Conservation (phyloP, 192 early-diverging fungal genomes). For the Backusella parvicylindrica region DNA sequence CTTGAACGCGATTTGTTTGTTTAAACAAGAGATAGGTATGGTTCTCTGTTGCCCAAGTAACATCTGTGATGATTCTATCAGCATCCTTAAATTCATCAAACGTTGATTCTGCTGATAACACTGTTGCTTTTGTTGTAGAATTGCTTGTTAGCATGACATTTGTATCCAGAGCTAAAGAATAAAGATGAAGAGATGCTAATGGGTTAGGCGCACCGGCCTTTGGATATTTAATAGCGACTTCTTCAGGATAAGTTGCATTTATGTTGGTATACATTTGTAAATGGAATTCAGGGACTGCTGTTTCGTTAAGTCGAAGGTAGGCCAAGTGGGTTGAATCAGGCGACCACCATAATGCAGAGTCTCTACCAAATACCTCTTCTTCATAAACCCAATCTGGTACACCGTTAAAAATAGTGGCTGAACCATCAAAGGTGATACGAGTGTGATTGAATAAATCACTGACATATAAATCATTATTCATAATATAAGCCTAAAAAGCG, state of each 20-base stretch:
- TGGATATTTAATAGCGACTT: conserved; percentile 82
- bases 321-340: conserved; percentile 74
- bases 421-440: conserved; percentile 84
- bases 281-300: conserved; percentile 72
- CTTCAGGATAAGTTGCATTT: conserved; percentile 61
- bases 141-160: conserved; percentile 24
- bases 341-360: conserved; percentile 84
- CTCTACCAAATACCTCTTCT: conserved; percentile 75
- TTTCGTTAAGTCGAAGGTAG: conserved; percentile 86
- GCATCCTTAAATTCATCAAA: conserved; percentile 53
- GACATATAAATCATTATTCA: conserved; percentile 85
- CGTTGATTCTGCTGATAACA: conserved; percentile 8
- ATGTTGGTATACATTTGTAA: conserved; percentile 66
- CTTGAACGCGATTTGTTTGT: conserved; percentile 89
- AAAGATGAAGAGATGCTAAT: conserved; percentile 69
- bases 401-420: conserved; percentile 81
- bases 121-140: conserved; percentile 13
- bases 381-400: conserved; percentile 99
- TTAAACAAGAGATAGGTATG: conserved; percentile 65
- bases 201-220: conserved; percentile 89
- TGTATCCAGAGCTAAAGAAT: conserved; percentile 26
- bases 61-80: conserved; percentile 79
- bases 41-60: conserved; percentile 72
- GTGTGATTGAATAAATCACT: conserved; percentile 65
- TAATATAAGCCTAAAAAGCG: conserved; percentile 77